Evolutionary conservation across 257 asterid species (phyloP).

Genomic region (Voacanga thouarsii): DNA sequence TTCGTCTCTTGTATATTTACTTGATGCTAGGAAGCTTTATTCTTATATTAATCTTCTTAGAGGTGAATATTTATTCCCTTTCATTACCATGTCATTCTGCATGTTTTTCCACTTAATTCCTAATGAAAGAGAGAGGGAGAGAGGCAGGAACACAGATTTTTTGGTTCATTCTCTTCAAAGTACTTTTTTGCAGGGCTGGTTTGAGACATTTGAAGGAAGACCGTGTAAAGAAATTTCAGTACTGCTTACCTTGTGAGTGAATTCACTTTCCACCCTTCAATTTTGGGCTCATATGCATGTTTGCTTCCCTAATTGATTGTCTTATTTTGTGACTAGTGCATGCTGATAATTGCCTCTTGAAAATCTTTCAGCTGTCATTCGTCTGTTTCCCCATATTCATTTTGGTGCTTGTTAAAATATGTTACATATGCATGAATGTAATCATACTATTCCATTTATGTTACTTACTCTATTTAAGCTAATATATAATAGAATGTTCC

Average conservation of each 20-base stretch:
- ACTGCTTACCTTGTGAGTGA: slow-evolving; percentile 89
- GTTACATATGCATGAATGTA: neutral
- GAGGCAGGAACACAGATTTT: neutral
- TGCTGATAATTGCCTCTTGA: neutral
- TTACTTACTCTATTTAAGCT: neutral
- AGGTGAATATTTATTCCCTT: neutral
- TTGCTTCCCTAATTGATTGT: slow-evolving; percentile 12
- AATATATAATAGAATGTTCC: neutral
- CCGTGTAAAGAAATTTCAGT: slow-evolving; percentile 80
- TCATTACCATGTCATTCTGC: neutral
- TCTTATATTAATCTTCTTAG: neutral
- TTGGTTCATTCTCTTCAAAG: slow-evolving; percentile 10
- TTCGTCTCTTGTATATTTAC: neutral
- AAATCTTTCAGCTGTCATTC: neutral
- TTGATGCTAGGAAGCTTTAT: neutral
- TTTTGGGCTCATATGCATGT: neutral
- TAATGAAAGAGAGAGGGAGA: neutral
- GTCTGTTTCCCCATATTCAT: neutral
- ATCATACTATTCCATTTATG: neutral
- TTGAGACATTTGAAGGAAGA: slow-evolving; percentile 73
- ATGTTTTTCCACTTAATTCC: neutral
- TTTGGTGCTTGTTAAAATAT: slow-evolving; percentile 2
- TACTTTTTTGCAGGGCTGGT: slow-evolving; percentile 70
- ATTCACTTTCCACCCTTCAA: slow-evolving; percentile 4
- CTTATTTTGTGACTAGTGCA: neutral